Percentiles rank a stretch among this genome's conserved stretches.
Evolutionary conservation across 805 yeast species (phyloP).

Genomic region (Saccharomycopsis selenospora): DNA sequence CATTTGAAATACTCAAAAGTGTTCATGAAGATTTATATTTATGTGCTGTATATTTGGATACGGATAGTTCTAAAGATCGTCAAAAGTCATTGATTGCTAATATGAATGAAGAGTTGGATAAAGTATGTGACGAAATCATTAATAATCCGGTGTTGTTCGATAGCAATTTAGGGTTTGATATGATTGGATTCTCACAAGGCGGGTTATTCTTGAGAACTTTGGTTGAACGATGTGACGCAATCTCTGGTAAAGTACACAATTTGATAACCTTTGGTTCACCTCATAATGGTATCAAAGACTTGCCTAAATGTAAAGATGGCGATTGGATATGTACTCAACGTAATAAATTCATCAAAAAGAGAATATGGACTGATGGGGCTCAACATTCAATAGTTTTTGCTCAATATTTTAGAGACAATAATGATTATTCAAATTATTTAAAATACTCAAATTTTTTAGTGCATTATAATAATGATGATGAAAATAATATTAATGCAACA

Average conservation of each 20-base stretch:
- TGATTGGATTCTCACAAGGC: conserved; percentile 78
- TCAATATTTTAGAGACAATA: conserved; percentile 60
- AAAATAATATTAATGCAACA: conserved; percentile 28
- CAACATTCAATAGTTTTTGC: conserved; percentile 62
- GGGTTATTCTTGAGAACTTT: conserved; percentile 71
- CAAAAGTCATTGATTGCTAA: conserved; percentile 52
- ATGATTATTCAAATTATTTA: conserved; percentile 46
- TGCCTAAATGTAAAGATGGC: conserved; percentile 63
- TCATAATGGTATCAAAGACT: conserved; percentile 65
- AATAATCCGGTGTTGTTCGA: conserved; percentile 36
- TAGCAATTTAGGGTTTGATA: conserved; percentile 50
- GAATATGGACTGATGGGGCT: conserved; percentile 50
- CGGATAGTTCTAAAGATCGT: conserved; percentile 45
- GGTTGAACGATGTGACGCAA: conserved; percentile 48
- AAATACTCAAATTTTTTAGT: conserved; percentile 53
- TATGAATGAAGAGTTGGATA: conserved; percentile 45
- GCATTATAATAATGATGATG: conserved; percentile 55
- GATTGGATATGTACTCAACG: conserved; percentile 75
- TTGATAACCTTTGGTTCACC: conserved; percentile 77
- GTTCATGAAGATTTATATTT: conserved; percentile 44
- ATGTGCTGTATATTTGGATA: conserved; percentile 47
- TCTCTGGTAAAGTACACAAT: conserved; percentile 34
- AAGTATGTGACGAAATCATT: conserved; percentile 49
- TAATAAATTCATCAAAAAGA: conserved; percentile 57
- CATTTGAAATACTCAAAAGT: conserved; percentile 35